Conservation (phyloP, 768 basidiomycete species). For the Imleria badia region DNA sequence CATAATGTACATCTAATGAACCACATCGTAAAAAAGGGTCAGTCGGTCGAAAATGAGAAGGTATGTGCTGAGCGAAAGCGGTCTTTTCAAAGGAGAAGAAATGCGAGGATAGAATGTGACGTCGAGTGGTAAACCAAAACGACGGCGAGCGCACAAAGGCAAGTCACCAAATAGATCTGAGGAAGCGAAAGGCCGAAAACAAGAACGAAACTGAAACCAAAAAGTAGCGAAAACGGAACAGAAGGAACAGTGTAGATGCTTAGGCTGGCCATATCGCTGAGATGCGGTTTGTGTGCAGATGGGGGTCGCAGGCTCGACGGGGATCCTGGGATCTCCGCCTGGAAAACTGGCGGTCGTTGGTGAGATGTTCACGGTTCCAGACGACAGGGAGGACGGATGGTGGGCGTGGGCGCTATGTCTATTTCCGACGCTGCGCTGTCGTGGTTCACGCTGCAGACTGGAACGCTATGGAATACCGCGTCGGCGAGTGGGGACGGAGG, state of each 20-base stretch:
- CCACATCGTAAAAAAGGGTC: no score
- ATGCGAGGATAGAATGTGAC: neutral
- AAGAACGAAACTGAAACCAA: neutral
- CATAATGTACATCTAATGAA: no score
- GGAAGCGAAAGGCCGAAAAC: neutral
- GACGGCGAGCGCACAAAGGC: neutral
- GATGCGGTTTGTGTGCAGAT: conserved; percentile 72
- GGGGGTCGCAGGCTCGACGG: conserved; percentile 67
- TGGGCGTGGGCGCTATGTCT: conserved; percentile 10
- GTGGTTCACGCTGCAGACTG: no score
- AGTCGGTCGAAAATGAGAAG: no score
- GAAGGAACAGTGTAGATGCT: conserved; percentile 35
- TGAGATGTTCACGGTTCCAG: conserved; percentile 45
- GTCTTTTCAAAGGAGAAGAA: neutral
- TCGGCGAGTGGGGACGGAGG: conserved; percentile 37
- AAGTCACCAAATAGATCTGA: neutral
- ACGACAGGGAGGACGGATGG: conserved; percentile 37
- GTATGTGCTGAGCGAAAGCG: no score
- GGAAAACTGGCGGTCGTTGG: conserved; percentile 67
- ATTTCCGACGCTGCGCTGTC: no score
- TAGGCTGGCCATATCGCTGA: conserved; percentile 68
- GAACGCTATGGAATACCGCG: conserved; percentile 25
- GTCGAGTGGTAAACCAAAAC: neutral
- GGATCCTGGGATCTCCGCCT: conserved; percentile 53
- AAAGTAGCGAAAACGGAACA: no score